phyloP scores from a whole-genome alignment of 2,329 filamentous ascomycete genomes.

The Anthostomella pinea region DNA sequence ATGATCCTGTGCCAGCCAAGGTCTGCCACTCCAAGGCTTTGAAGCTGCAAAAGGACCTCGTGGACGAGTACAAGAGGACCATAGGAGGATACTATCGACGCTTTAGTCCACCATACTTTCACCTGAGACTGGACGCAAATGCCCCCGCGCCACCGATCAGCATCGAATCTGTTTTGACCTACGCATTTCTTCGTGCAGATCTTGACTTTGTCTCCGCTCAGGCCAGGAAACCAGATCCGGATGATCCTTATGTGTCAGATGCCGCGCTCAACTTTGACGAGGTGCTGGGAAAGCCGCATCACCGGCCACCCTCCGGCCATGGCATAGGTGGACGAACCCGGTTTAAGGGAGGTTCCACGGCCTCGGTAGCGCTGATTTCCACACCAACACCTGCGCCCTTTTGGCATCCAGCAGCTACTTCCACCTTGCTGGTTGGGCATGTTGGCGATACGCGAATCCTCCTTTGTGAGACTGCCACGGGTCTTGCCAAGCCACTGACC shows the following conservation, averaged over 20 bases:
- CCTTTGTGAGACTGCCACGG: slow-evolving; percentile 82
- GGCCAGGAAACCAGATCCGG: slow-evolving; percentile 72
- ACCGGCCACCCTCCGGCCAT: slow-evolving; percentile 52
- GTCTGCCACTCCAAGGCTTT: slow-evolving; percentile 58
- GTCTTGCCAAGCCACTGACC: slow-evolving; percentile 75
- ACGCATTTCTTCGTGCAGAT: slow-evolving; percentile 91
- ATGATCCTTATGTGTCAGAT: slow-evolving; percentile 69
- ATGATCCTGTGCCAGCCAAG: slow-evolving; percentile 46
- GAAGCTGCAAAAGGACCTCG: slow-evolving; percentile 66
- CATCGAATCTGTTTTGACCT: slow-evolving; percentile 77
- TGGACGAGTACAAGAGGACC: slow-evolving; percentile 75
- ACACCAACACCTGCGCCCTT: slow-evolving; percentile 90
- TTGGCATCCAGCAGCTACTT: slow-evolving; percentile 87
- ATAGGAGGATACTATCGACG: slow-evolving; percentile 94
- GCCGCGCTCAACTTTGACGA: slow-evolving; percentile 81
- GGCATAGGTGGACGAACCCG: slow-evolving; percentile 71
- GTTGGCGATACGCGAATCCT: slow-evolving; percentile 91
- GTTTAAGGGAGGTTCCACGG: slow-evolving; percentile 93
- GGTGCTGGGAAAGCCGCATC: slow-evolving; percentile 64
- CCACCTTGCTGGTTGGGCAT: slow-evolving; percentile 81
- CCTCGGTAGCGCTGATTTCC: slow-evolving; percentile 84
- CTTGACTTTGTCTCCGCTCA: slow-evolving; percentile 92
- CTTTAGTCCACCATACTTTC: slow-evolving; percentile 79
- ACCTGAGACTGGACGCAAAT: slow-evolving; percentile 33
- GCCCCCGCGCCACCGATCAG: slow-evolving; percentile 47